Percentiles rank a stretch among this genome's conserved stretches.
These are phyloP conservation scores for Trichoderma lentiforme DNA, from an alignment of 2,329 filamentous ascomycete species.

Conservation along the genomic window DNA sequence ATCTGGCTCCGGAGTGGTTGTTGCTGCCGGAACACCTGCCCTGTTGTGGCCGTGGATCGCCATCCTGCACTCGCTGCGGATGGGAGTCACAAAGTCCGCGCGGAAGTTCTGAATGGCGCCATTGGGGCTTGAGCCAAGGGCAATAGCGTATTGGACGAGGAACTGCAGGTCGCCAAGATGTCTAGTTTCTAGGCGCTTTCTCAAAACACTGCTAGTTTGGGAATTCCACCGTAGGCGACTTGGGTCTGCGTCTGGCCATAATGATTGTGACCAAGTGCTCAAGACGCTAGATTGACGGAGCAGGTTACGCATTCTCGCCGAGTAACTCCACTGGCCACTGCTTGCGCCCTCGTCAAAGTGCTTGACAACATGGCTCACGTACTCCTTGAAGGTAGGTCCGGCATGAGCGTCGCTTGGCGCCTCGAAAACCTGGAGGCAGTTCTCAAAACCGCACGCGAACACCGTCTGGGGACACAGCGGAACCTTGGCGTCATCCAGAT, in stretches of 20 bases:
- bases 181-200: slow-evolving; percentile 45
- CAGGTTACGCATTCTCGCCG: slow-evolving; percentile 44
- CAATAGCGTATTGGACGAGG: slow-evolving; percentile 39
- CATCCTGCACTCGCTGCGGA: slow-evolving; percentile 36
- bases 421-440: slow-evolving; percentile 44
- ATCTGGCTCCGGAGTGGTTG: slow-evolving; percentile 29
- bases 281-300: slow-evolving; percentile 39
- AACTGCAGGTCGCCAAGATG: slow-evolving; percentile 40
- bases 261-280: slow-evolving; percentile 36
- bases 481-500: slow-evolving; percentile 41
- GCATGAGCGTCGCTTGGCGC: slow-evolving; percentile 39
- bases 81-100: slow-evolving; percentile 35
- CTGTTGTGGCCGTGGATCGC: slow-evolving; percentile 36
- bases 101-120: slow-evolving; percentile 28
- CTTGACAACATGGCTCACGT: slow-evolving; percentile 45
- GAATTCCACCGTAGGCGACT: slow-evolving; percentile 40
- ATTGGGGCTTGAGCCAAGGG: slow-evolving; percentile 35
- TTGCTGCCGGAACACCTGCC: slow-evolving; percentile 23
- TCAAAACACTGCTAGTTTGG: slow-evolving; percentile 39
- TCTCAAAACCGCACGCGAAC: slow-evolving; percentile 48
- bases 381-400: slow-evolving; percentile 41
- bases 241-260: slow-evolving; percentile 35
- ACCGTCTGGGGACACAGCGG: slow-evolving; percentile 45
- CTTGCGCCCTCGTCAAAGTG: slow-evolving; percentile 44
- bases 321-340: slow-evolving; percentile 43